Evolutionary conservation across 31 red algal genomes (phyloP), one percentile per base, ranked within the genome.

Genomic region (Endocladia muricata): DNA sequence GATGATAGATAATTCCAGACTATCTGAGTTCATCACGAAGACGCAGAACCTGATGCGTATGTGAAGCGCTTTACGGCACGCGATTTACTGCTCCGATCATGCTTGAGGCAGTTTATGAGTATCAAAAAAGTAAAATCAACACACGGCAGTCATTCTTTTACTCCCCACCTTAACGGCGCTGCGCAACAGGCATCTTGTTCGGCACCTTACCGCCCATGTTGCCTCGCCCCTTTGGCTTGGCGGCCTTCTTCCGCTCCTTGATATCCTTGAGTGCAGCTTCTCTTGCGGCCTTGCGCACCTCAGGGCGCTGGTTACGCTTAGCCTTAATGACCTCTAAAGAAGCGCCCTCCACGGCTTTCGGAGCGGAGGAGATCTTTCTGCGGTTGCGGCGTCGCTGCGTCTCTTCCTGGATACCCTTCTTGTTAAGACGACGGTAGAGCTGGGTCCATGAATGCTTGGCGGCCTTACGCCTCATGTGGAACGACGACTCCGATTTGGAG

Each of bases 321-420:
- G 91, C 91, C 74, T 94, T 91, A 67, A 98, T 94, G 21, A 94
- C 75, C 55, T 98, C 95, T 2, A 98, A 66, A 49, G 95, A 84
- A n/a, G 95, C 95, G 55, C 95, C 95, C 78, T 94, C 91, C 2
- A 98, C 87, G 39, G 95, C 91, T 75, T 98, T 98, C 2, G 88
- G 87, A 3, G 90, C 95, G 0, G 88, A 65, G 61, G 91, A 88
- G 22, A 84, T 69, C 69, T 79, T 77, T 70, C 88, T 68, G 67
- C 91, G 83, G 25, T 64, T 84, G 62, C 86, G 87, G 43, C 91
- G 91, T 22, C 78, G 83, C 72, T 87, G 70, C 13, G 70, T 79
- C 67, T 98, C 91, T 61, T 98, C 95, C 77, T 91, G 85, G 26
- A 77, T 79, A 56, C 95, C 95, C 84, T 98, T 98, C 86, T 94